phyloP scores from a whole-genome alignment of 2,329 filamentous ascomycete genomes.

The Penicillium sp. region DNA sequence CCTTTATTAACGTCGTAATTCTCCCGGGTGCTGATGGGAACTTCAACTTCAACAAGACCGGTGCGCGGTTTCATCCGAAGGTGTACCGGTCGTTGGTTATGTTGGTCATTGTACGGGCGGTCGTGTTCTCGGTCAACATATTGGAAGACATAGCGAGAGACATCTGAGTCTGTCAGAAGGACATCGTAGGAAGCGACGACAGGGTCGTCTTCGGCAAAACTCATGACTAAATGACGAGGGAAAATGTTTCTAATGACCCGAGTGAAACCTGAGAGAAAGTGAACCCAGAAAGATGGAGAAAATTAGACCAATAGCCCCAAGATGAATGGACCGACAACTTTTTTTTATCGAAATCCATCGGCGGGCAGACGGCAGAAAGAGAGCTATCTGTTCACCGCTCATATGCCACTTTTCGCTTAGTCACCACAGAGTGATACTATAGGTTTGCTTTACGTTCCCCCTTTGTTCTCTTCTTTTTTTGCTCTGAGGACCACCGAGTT shows the following conservation, averaged over 20 bases:
- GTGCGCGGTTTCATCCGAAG: conserved; percentile 78
- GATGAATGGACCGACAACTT: background rate
- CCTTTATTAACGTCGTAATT: conserved; percentile 86
- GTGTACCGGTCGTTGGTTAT: conserved; percentile 61
- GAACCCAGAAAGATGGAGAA: background rate
- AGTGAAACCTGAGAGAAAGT: background rate
- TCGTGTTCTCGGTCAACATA: conserved; percentile 69
- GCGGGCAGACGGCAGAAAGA: conserved; percentile 22
- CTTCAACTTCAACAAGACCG: conserved; percentile 86
- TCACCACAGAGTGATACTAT: too few species aligned
- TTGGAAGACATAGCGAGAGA: conserved; percentile 78
- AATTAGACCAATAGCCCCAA: background rate
- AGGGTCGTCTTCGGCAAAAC: conserved; percentile 55
- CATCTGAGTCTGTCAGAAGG: conserved; percentile 74
- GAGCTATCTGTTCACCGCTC: conserved; percentile 12
- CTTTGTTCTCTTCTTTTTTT: too few species aligned
- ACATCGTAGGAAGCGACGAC: conserved; percentile 76
- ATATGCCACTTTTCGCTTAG: too few species aligned
- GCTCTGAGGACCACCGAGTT: conserved; percentile 2
- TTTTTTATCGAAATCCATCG: conserved; percentile 19
- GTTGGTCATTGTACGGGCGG: conserved; percentile 60
- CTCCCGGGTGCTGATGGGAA: conserved; percentile 70
- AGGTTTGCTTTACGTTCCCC: too few species aligned
- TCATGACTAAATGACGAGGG: conserved; percentile 10
- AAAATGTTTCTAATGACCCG: background rate